phyloP scores from a whole-genome alignment of 2,329 filamentous ascomycete species.

The Colletotrichum cereale region DNA sequence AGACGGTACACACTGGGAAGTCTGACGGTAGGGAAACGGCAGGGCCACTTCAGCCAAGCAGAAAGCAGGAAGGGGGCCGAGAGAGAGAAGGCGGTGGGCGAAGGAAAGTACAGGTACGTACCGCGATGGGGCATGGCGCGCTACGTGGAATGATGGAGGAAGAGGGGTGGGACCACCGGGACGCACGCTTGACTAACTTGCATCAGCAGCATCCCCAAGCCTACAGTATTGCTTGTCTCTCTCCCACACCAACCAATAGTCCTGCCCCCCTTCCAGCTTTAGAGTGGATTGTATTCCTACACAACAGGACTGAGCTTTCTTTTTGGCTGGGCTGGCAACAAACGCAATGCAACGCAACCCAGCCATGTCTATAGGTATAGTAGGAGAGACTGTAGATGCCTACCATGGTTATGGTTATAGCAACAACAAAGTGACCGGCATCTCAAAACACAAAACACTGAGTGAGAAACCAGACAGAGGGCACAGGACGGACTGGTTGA shows the following conservation, averaged over 20 bases:
- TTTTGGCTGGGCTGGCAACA: constrained; percentile 24
- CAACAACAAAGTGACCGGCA: constrained; percentile 21
- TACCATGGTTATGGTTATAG: background rate
- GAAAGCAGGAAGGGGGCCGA: constrained; percentile 22
- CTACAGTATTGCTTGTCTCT: constrained; percentile 20
- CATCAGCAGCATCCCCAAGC: constrained; percentile 17
- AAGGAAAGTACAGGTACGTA: constrained; percentile 12
- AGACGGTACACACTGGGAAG: background rate
- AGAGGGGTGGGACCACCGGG: constrained; percentile 31
- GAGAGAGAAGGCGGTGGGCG: constrained; percentile 39
- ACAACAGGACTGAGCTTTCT: constrained; percentile 8
- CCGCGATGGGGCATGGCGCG: constrained; percentile 19
- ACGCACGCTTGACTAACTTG: constrained; percentile 32
- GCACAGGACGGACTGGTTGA: constrained; percentile 8
- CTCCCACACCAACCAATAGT: background rate
- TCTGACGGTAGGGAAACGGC: constrained; percentile 4
- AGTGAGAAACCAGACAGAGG: background rate
- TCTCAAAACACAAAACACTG: background rate
- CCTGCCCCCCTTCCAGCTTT: background rate
- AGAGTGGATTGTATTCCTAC: constrained; percentile 20
- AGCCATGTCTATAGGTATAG: constrained; percentile 6
- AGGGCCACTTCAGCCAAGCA: background rate
- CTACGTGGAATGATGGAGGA: constrained; percentile 33
- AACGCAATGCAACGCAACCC: constrained; percentile 32
- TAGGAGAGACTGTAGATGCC: background rate